Evolutionary conservation across 768 basidiomycete genomes (phyloP), one percentile per base, ranked within the genome.

Genomic region (Leucogyrophana mollusca): DNA sequence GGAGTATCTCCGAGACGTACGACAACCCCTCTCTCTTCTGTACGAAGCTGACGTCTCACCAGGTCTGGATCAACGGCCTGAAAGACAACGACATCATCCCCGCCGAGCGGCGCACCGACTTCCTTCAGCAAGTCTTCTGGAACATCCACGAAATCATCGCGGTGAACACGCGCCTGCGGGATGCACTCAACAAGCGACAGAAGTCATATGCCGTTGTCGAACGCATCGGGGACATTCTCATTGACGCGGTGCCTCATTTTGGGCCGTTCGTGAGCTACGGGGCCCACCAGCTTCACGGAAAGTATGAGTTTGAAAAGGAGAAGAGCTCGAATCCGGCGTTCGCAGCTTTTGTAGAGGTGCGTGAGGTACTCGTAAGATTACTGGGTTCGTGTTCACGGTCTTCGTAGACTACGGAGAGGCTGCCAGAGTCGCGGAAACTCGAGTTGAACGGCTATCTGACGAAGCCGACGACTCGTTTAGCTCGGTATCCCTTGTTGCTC

Each of bases 241-340:
- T 92, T 36, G 94, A 98, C 24, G 71, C 78, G 17, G 90, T 94
- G 2, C 90, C 90, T 1, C 78, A 87, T 60, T 96, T 99, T 56
- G 80, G 74, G 9, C 96, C 96, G 1, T 99, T 97, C 59, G 94
- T 98, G 39, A 82, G 82, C 25, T 99, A 98, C 58, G 96, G 95
- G 35, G 85, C 93, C 8, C 95, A 98, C 61, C 96, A 99, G 66
- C 72, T 97, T 46, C 97, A 95, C 60, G 96, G 96, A 10, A 99
- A 98, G 68, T 97, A 92, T 63, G 94, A 97, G 69, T 98, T 99
- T 65, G 96, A 99, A 73, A 95, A 91, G 76, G 96, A 98, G 76
- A 98, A 97, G 74, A 84, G 78, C 45, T 78, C 84, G 41, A 99
- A 99, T 69, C 80, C 87, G 4, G 88, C 83, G 10, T 99, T 99